Evolutionary conservation across 2,329 filamentous ascomycete genomes (phyloP), one percentile per base, ranked within the genome.

Genomic region (Cladophialophora exuberans): DNA sequence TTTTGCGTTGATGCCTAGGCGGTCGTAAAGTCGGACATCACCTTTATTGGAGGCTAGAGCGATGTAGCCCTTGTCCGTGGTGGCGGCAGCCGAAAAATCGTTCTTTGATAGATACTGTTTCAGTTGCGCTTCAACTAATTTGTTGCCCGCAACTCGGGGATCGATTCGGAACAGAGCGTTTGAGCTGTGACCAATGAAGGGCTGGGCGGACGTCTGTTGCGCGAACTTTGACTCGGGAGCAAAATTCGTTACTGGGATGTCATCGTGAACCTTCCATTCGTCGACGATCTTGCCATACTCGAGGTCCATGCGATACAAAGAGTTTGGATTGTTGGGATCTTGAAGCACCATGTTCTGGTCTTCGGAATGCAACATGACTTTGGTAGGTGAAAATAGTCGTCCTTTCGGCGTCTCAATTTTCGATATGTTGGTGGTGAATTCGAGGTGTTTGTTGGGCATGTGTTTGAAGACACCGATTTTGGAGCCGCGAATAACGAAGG

Each of bases 381-480:
- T 99, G 76, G 90, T 95, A 5, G 94, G 94, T 59, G 87, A 92
- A 77, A 99, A 97, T 0, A 92, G 79, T 69, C 87, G 88, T 65
- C 94, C 94, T 39, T 84, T 83, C 1, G 92, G 90, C 0, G 93
- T 96, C 70, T 91, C 86, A 46, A 99, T 90, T 73, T 95, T 96
- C 58, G 90, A 96, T 66, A 99, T 99, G 62, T 92, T 97, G 57
- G 94, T 99, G 10, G 90, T 90, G 72, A 97, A 99, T 70, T 97
- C 89, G 13, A 99, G 82, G 62, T 93, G 87, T 70, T 97, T 95
- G 74, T 96, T 89, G 0, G 86, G 80, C 0, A 91, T 96, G 69
- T 99, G 94, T 72, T 95, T 97, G 82, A 99, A 99, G 35, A 99
- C 94, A 51, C 94, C 94, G 70, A 99, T 99, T 81, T 97, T 97